These are phyloP conservation scores for Funneliformis geosporum DNA, from an alignment of 192 early-diverging fungal genomes.

Conservation along the genomic window DNA sequence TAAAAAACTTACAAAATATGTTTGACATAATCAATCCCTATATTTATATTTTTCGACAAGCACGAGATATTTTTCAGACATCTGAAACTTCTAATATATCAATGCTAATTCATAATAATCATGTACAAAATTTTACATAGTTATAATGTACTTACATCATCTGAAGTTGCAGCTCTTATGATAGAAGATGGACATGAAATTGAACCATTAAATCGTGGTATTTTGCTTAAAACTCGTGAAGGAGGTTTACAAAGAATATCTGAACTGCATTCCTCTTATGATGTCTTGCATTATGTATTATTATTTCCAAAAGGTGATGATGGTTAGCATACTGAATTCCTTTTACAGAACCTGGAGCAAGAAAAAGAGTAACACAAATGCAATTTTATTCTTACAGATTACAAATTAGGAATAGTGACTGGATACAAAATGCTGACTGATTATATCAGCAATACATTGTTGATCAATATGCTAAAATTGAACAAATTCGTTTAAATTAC, in stretches of 20 bases:
- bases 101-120: neutral
- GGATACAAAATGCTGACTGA: neutral
- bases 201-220: neutral
- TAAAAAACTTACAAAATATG: too few species aligned
- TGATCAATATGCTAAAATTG: slow-evolving; percentile 4
- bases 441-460: slow-evolving; percentile 19
- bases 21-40: too few species aligned
- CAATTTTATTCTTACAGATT: neutral
- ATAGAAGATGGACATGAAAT: neutral
- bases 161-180: slow-evolving; percentile 1
- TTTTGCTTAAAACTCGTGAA: neutral
- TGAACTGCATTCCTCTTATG: neutral
- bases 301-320: neutral
- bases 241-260: neutral
- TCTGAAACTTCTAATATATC: neutral
- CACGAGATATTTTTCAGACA: neutral
- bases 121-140: neutral
- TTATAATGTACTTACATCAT: neutral
- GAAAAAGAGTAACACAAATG: neutral
- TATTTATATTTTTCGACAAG: too few species aligned
- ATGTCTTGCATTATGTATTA: neutral
- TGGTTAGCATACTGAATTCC: neutral
- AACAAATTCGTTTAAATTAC: neutral
- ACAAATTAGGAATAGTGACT: neutral
- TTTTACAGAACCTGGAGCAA: neutral